These are phyloP conservation scores for Mycena galopus DNA, from an alignment of 768 basidiomycete genomes.

Conservation along the genomic window DNA sequence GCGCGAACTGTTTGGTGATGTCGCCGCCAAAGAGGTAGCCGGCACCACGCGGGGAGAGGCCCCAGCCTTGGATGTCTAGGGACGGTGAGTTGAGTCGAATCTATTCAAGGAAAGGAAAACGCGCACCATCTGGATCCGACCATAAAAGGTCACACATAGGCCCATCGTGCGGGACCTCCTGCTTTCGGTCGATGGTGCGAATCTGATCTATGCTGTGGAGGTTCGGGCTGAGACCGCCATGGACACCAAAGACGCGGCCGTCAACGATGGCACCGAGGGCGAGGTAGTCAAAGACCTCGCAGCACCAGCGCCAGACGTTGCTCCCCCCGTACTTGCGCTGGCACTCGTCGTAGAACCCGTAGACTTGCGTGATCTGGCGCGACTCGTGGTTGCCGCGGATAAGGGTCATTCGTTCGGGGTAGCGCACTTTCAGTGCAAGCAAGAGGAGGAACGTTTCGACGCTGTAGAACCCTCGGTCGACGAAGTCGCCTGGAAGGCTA, in stretches of 20 bases:
- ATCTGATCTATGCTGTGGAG: constrained; percentile 91
- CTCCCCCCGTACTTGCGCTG: constrained; percentile 94
- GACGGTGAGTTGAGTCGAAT: neutral
- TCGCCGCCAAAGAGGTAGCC: constrained; percentile 96
- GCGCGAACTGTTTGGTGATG: constrained; percentile 90
- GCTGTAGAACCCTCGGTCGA: constrained; percentile 97
- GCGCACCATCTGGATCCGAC: constrained; percentile 97
- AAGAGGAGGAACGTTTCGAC: constrained; percentile 97
- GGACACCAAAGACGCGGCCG: constrained; percentile 96
- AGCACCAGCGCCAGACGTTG: constrained; percentile 98
- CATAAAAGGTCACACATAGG: constrained; percentile 99
- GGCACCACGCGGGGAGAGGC: constrained; percentile 96
- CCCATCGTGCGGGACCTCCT: constrained; percentile 98
- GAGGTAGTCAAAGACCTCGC: constrained; percentile 98
- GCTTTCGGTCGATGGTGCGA: constrained; percentile 93
- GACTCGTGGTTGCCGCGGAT: constrained; percentile 99
- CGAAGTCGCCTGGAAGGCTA: constrained; percentile 96
- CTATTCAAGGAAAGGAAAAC: constrained; percentile 7
- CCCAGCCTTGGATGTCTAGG: constrained; percentile 93
- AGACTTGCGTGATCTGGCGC: constrained; percentile 96
- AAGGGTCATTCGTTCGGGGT: constrained; percentile 96
- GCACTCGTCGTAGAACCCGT: constrained; percentile 97
- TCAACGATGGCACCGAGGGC: constrained; percentile 97
- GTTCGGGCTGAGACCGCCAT: constrained; percentile 95
- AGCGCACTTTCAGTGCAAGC: constrained; percentile 95